Conservation (phyloP, 2,329 filamentous ascomycete species). For the Reticulascus tulasneorum region DNA sequence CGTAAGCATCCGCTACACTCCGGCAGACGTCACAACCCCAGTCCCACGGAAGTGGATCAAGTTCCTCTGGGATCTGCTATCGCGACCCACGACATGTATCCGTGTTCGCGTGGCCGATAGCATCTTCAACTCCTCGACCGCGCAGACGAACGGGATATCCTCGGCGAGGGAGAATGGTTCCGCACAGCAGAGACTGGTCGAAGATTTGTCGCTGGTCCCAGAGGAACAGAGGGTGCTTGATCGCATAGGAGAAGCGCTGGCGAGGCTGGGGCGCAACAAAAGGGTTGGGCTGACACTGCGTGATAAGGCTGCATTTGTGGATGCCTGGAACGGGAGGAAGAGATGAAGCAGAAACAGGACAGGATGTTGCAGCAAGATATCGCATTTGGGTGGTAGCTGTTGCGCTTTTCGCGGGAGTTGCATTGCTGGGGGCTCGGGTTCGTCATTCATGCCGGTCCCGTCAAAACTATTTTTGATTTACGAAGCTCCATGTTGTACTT, state of each 20-base stretch:
- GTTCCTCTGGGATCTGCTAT: slow-evolving; percentile 85
- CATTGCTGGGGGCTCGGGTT: slow-evolving; percentile 18
- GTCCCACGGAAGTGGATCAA: slow-evolving; percentile 67
- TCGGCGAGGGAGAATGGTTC: slow-evolving; percentile 21
- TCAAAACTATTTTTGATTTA: not conserved
- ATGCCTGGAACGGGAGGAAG: slow-evolving; percentile 51
- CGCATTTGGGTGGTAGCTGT: slow-evolving; percentile 2
- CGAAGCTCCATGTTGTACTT: no score
- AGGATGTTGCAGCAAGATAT: not conserved
- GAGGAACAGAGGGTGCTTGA: slow-evolving; percentile 73
- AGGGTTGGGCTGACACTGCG: slow-evolving; percentile 77
- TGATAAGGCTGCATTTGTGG: slow-evolving; percentile 80
- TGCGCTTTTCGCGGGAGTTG: slow-evolving; percentile 8
- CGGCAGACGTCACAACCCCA: slow-evolving; percentile 85
- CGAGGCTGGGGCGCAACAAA: slow-evolving; percentile 83
- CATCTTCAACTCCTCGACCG: slow-evolving; percentile 49
- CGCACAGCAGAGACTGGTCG: slow-evolving; percentile 21
- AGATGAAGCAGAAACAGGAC: slow-evolving; percentile 17
- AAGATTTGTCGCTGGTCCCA: slow-evolving; percentile 29
- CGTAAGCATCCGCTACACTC: slow-evolving; percentile 83
- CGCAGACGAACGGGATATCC: slow-evolving; percentile 29
- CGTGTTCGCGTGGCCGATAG: slow-evolving; percentile 84
- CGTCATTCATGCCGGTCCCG: not conserved
- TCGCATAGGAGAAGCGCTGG: slow-evolving; percentile 76
- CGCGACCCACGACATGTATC: slow-evolving; percentile 81